phyloP scores from a whole-genome alignment of 306 rosid genomes.

The Trifolium repens region DNA sequence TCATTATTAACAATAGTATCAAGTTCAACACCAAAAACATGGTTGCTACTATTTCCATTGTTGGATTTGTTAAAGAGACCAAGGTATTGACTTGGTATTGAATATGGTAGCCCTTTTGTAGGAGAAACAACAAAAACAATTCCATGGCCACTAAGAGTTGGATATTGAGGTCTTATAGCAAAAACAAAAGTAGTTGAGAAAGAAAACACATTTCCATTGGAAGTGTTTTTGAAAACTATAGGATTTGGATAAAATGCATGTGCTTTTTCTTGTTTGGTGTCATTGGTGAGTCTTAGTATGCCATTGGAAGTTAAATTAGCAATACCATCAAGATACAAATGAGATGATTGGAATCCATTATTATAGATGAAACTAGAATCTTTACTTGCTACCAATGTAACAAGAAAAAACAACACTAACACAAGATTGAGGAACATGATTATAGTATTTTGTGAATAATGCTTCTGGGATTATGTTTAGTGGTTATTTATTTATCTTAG shows the following conservation, averaged over 20 bases:
- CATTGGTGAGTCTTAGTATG: constrained; percentile 61
- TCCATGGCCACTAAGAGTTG: constrained; percentile 62
- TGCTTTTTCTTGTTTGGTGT: constrained; percentile 48
- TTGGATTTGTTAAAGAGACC: too few relatives aligned
- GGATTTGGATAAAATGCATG: constrained; percentile 64
- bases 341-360: constrained; percentile 53
- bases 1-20: constrained; percentile 61
- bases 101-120: constrained; percentile 48
- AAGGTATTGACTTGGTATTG: constrained; percentile 52
- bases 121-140: constrained; percentile 64
- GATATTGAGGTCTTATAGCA: constrained; percentile 49
- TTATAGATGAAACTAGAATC: constrained; percentile 49
- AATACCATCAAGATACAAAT: constrained; percentile 56
- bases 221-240: constrained; percentile 50
- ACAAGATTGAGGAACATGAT: constrained; percentile 49
- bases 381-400: constrained; percentile 39
- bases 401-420: constrained; percentile 35
- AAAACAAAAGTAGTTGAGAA: constrained; percentile 70
- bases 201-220: constrained; percentile 44
- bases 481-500: neutral
- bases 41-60: constrained; percentile 53
- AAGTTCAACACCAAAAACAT: constrained; percentile 65
- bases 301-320: constrained; percentile 53
- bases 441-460: neutral
- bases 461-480: constrained; percentile 2